Evolutionary conservation across 176 grass and related monocot species (phyloP), one percentile per base, ranked within the genome.

Genomic region (Microstegium vimineum): DNA sequence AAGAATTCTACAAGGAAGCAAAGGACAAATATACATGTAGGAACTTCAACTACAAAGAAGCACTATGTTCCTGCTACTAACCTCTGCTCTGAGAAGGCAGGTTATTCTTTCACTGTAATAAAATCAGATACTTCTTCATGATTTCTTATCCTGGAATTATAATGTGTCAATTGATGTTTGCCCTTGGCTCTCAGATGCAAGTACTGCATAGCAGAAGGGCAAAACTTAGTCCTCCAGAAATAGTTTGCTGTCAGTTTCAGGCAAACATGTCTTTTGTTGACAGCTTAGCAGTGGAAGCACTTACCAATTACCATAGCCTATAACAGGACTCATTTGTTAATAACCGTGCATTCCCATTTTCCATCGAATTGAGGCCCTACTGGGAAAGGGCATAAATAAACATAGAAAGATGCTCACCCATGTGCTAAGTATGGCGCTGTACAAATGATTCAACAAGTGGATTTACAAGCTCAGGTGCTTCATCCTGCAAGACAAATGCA

Each of bases 401-500:
- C 17, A 64, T 14, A 62, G 76, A 59, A 75, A 75, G 41, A 85
- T 25, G 35, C n/a, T 73, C 27, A 81, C 22, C 31, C 54, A 62
- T 81, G 25, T 81, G 83, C 83, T 80, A 91, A 78, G 84, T 91
- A 90, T 97, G 94, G 3, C 77, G 80, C 26, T 64, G 67, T 37
- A 94, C 80, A 51, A 97, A 97, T 42, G 92, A 94, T 82, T 90
- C 75, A 1, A 97, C 83, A 45, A 97, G 74, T 71, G 87, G 92
- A 89, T 97, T 97, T 73, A 97, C 92, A 83, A 94, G 87, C 76
- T 90, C 80, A 62, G 94, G 92, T 79, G 94, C 92, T 81, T 97
- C 94, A 92, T 97, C 94, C 94, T 97, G 68, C 74, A 65, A 69
- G 65, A 56, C 35, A 87, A 83, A 41, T 15, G 47, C 23, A 80